Evolutionary conservation across 768 basidiomycete genomes (phyloP).

Genomic region (Collybia sordida): DNA sequence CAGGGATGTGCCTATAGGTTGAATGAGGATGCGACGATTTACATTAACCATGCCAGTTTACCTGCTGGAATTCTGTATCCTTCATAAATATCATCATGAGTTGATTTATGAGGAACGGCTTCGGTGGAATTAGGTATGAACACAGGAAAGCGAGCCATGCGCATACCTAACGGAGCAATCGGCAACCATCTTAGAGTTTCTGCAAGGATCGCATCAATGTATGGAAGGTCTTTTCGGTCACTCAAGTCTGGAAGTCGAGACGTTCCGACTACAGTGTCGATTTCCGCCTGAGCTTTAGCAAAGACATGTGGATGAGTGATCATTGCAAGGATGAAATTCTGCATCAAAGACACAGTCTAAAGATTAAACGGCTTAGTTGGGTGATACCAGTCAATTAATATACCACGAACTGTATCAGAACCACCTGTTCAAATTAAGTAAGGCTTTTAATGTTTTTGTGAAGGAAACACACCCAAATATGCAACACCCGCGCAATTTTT

Average conservation of each 20-base stretch:
- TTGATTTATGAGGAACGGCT: conserved; percentile 29
- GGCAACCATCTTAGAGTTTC: conserved; percentile 30
- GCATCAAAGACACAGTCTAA: no score
- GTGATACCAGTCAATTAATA: no score
- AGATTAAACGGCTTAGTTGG: not conserved
- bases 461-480: conserved; percentile 19
- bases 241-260: conserved; percentile 28
- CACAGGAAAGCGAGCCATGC: not conserved
- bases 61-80: conserved; percentile 35
- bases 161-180: conserved; percentile 21
- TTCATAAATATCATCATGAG: conserved; percentile 31
- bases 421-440: conserved; percentile 16
- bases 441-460: not conserved
- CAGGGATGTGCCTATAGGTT: conserved; percentile 18
- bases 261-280: conserved; percentile 26
- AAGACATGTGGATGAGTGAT: conserved; percentile 25
- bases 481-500: conserved; percentile 21
- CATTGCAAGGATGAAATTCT: conserved; percentile 21
- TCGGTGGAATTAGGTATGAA: not conserved
- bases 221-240: conserved; percentile 26
- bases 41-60: no score
- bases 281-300: conserved; percentile 26
- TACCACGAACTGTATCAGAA: conserved; percentile 27
- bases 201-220: conserved; percentile 28
- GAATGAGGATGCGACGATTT: no score